Evolutionary conservation across 257 asterid genomes (phyloP).

Genomic region (Cynanchum wilfordii): DNA sequence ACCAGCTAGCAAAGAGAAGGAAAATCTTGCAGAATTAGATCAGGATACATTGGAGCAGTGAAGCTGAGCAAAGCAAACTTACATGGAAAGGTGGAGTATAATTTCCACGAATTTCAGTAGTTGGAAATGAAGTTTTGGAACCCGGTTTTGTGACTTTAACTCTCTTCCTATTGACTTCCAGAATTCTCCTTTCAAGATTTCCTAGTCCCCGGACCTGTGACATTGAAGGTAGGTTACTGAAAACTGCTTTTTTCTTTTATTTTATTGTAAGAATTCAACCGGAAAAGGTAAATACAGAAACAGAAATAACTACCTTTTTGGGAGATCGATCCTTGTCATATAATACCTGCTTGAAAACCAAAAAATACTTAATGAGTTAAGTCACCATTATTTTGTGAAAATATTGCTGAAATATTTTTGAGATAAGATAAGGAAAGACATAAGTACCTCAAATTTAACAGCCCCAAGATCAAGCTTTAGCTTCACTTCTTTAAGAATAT

Average conservation of each 20-base stretch:
- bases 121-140: slow-evolving; percentile 85
- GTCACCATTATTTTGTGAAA: neutral
- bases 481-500: slow-evolving; percentile 88
- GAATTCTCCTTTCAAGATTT: slow-evolving; percentile 76
- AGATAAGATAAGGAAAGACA: neutral
- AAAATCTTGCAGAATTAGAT: neutral
- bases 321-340: slow-evolving; percentile 86
- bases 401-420: neutral
- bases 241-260: neutral
- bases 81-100: slow-evolving; percentile 96
- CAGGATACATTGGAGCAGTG: neutral
- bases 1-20: neutral
- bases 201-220: slow-evolving; percentile 76
- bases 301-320: slow-evolving; percentile 49
- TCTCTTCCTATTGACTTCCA: slow-evolving; percentile 81
- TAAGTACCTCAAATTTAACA: slow-evolving; percentile 77
- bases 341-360: slow-evolving; percentile 49
- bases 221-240: neutral
- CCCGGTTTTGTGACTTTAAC: slow-evolving; percentile 92
- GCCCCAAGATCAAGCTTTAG: slow-evolving; percentile 87
- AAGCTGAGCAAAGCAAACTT: slow-evolving; percentile 16
- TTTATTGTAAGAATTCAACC: neutral
- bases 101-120: slow-evolving; percentile 87
- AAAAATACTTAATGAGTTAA: slow-evolving; percentile 9
- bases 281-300: slow-evolving; percentile 7